A percentile compares a stretch with the other conserved stretches of the same genome.
Conservation (phyloP, 208 protist species). For the Trypanosoma cruzi region DNA sequence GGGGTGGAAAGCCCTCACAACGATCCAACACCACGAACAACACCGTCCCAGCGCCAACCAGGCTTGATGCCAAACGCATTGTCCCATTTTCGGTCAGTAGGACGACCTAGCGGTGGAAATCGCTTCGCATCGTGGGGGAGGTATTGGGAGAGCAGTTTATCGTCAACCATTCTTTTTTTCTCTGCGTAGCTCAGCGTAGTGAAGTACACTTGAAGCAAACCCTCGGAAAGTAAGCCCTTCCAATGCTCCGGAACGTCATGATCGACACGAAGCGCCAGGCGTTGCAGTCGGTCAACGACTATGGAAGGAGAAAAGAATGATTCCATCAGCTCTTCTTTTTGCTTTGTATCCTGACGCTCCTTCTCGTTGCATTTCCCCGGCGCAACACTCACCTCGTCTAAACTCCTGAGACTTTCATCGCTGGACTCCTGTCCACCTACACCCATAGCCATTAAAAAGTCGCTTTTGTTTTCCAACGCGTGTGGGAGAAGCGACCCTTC, state of each 20-base stretch:
- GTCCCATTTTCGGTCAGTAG: conserved; percentile 12
- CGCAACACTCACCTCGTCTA: neutral
- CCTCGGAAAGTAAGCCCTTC: conserved; percentile 59
- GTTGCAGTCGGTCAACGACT: neutral
- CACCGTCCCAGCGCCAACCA: conserved; percentile 87
- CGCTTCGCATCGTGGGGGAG: conserved; percentile 29
- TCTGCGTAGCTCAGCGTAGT: conserved; percentile 50
- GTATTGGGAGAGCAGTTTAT: conserved; percentile 80
- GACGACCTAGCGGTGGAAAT: conserved; percentile 7
- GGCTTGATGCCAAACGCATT: conserved; percentile 48
- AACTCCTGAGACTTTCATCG: conserved; percentile 7
- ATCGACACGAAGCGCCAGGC: conserved; percentile 20
- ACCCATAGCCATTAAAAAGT: conserved; percentile 41
- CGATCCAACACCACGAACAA: conserved; percentile 57
- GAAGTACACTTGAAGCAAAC: conserved; percentile 50
- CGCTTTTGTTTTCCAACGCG: conserved; percentile 25
- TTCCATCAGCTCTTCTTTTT: neutral
- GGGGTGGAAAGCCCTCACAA: neutral
- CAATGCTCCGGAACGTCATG: conserved; percentile 59
- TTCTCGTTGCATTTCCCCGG: neutral
- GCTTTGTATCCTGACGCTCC: neutral
- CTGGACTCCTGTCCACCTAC: conserved; percentile 22
- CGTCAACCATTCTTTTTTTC: conserved; percentile 32
- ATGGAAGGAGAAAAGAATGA: neutral
- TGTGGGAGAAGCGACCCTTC: conserved; percentile 39